Base-by-base conservation (phyloP, 805 yeast species). In the Torulaspora quercuum region DNA sequence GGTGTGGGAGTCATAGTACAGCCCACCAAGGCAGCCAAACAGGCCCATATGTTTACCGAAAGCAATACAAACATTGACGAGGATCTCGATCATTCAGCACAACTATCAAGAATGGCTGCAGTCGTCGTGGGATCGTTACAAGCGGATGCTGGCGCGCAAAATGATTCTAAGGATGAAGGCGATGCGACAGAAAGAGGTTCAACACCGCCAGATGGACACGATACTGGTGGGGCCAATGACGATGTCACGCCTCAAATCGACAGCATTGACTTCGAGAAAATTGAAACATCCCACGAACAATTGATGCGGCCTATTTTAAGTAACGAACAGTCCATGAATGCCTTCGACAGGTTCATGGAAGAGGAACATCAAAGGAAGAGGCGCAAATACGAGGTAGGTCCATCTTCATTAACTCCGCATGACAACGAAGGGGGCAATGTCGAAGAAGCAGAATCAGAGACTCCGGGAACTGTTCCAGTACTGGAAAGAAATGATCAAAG, bases 1-100 rank as follows among this genome's bases (percentile, higher is more conserved):
- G 61, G 56, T n/a, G 55, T 53, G 6, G 59, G 60, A 16, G 59
- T 57, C n/a, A 46, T 57, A 6, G 52, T 55, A 4, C 30, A 44
- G 18, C 51, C 48, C 18, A 39, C 31, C 26, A 49, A 46, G 21
- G 35, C 46, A 7, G 53, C 42, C 8, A 42, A 41, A 7, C 54
- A 51, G 29, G 57, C 61, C 2, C 59, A 48, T 37, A 55, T 55
- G 60, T 30, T 51, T 28, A 55, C 59, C 2, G 23, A 22, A 4
- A 28, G 20, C 28, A 32, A 25, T 26, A 33, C 23, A 16, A 30
- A 27, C 28, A 35, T 25, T 6, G 44, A 32, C 6, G 42, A 35
- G 10, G 53, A 48, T 4, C 31, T 46, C 18, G 49, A 51, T 20
- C 48, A 51, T 27, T 37, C 50, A 3, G 31, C 48, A 6, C 51